A percentile compares a stretch with the other conserved stretches of the same genome.
Conservation (phyloP, 2,329 filamentous ascomycete genomes). For the Aspergillus sergii region DNA sequence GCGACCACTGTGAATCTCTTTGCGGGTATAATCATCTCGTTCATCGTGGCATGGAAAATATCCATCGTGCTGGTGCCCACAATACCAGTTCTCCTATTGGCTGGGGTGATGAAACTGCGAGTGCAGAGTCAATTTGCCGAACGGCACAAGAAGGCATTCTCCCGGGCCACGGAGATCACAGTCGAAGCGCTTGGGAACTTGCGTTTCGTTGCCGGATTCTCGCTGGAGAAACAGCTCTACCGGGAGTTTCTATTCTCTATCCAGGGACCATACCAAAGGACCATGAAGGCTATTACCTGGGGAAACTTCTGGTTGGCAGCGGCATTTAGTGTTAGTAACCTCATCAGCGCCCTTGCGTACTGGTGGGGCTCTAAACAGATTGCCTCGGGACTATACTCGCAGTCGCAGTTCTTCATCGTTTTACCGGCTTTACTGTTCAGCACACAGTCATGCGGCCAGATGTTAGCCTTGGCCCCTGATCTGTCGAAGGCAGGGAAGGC, state of each 20-base stretch:
- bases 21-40: constrained; percentile 67
- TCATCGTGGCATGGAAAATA: constrained; percentile 75
- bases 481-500: constrained; percentile 60
- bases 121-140: constrained; percentile 62
- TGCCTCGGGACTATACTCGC: constrained; percentile 64
- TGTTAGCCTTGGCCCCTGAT: constrained; percentile 74
- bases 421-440: constrained; percentile 70
- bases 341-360: constrained; percentile 74
- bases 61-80: constrained; percentile 70
- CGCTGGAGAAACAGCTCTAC: constrained; percentile 53
- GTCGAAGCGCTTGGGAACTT: constrained; percentile 58
- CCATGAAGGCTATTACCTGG: constrained; percentile 48
- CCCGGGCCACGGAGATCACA: constrained; percentile 53
- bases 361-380: constrained; percentile 78
- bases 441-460: constrained; percentile 71
- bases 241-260: constrained; percentile 40
- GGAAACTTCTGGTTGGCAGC: constrained; percentile 48
- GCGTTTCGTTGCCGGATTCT: constrained; percentile 53
- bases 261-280: constrained; percentile 48
- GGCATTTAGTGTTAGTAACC: constrained; percentile 54
- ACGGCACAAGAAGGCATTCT: constrained; percentile 53
- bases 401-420: constrained; percentile 72
- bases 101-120: constrained; percentile 68
- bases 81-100: constrained; percentile 68
- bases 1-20: constrained; percentile 70